These are phyloP conservation scores for Colletotrichum cordylinicola DNA, from an alignment of 2,329 filamentous ascomycete genomes.

Conservation along the genomic window DNA sequence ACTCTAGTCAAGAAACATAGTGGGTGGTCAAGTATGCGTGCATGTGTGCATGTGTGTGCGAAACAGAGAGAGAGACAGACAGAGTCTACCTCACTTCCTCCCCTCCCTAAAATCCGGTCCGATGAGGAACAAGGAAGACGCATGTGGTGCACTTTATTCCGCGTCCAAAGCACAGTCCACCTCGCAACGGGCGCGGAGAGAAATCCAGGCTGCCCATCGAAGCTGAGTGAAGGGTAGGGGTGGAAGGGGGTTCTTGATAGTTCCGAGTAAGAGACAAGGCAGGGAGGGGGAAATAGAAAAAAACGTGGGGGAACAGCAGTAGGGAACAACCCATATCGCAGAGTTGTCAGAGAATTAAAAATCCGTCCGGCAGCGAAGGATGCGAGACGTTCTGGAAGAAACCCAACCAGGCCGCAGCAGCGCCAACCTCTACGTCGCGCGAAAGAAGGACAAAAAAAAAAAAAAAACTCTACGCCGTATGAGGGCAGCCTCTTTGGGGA, in stretches of 20 bases:
- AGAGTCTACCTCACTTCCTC: neutral
- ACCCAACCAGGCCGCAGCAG: neutral
- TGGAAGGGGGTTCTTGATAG: neutral
- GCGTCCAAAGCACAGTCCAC: neutral
- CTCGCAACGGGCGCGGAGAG: neutral
- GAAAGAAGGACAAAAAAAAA: neutral
- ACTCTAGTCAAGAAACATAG: neutral
- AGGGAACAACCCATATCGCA: neutral
- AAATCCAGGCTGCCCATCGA: neutral
- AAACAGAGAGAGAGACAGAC: neutral
- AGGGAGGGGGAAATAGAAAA: neutral
- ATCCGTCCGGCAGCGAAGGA: neutral
- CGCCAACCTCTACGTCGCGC: neutral
- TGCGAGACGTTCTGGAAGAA: slow-evolving; percentile 15
- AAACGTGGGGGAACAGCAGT: neutral
- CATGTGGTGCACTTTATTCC: neutral
- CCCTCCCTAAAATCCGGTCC: neutral
- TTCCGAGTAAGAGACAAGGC: neutral
- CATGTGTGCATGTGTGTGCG: neutral
- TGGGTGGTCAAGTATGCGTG: neutral
- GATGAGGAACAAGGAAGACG: neutral
- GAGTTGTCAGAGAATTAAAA: slow-evolving; percentile 5
- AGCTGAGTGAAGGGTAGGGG: neutral
- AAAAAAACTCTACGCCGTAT: neutral
- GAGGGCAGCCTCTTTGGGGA: no score